Percentiles rank a stretch among this genome's conserved stretches.
phyloP scores from a whole-genome alignment of 2,329 filamentous ascomycete species.

The Colletotrichum sp. region DNA sequence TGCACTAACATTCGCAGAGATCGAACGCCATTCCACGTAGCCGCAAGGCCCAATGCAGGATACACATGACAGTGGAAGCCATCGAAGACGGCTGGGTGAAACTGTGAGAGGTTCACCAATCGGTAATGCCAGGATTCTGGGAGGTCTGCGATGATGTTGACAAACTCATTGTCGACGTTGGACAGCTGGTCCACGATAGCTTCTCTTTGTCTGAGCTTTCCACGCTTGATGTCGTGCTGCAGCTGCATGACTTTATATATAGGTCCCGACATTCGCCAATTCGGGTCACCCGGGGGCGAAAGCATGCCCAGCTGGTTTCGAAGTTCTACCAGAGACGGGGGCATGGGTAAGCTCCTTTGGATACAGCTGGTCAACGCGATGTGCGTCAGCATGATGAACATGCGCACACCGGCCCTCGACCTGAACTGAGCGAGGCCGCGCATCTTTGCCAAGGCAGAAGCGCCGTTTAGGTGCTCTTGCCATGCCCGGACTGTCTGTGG shows the following conservation, averaged over 20 bases:
- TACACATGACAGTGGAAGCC: slow-evolving; percentile 49
- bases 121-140: slow-evolving; percentile 46
- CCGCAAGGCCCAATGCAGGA: slow-evolving; percentile 45
- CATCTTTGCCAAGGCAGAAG: slow-evolving; percentile 52
- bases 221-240: slow-evolving; percentile 49
- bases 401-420: slow-evolving; percentile 48
- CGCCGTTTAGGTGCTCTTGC: slow-evolving; percentile 58
- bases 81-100: slow-evolving; percentile 44
- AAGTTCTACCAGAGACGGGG: slow-evolving; percentile 49
- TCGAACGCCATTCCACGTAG: slow-evolving; percentile 52
- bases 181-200: slow-evolving; percentile 39
- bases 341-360: slow-evolving; percentile 52
- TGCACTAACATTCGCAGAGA: slow-evolving; percentile 50
- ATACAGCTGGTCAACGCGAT: slow-evolving; percentile 57
- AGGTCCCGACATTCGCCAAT: slow-evolving; percentile 46
- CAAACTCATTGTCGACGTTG: slow-evolving; percentile 47
- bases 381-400: slow-evolving; percentile 60
- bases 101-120: slow-evolving; percentile 39
- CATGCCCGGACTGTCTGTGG: slow-evolving; percentile 53
- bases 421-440: slow-evolving; percentile 52
- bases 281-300: slow-evolving; percentile 39
- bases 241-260: slow-evolving; percentile 50
- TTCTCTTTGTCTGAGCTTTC: slow-evolving; percentile 37
- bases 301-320: slow-evolving; percentile 43
- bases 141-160: slow-evolving; percentile 39